Conservation (phyloP, 805 yeast genomes). For the Saccharomycopsis sp. region DNA sequence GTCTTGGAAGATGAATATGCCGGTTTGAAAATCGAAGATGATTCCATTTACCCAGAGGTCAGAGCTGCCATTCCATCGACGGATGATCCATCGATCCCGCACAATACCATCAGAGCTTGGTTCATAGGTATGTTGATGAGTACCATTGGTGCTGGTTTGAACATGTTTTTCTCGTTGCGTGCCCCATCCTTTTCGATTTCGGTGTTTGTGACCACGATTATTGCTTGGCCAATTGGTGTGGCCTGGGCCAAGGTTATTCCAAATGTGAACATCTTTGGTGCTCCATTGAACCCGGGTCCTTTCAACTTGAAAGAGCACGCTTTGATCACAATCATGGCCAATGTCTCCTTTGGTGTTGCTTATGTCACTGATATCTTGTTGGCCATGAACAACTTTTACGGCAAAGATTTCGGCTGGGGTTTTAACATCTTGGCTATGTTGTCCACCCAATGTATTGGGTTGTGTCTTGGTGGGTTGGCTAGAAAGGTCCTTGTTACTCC, state of each 20-base stretch:
- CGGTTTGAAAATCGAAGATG: slow-evolving; percentile 27
- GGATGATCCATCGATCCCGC: slow-evolving; percentile 41
- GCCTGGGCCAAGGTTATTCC: slow-evolving; percentile 27
- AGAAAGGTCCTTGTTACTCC: slow-evolving; percentile 54
- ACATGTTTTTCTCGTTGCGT: slow-evolving; percentile 46
- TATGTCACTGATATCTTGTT: slow-evolving; percentile 50
- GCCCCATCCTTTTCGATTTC: slow-evolving; percentile 42
- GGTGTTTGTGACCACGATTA: slow-evolving; percentile 43
- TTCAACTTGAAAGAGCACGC: slow-evolving; percentile 58
- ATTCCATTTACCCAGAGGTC: slow-evolving; percentile 46
- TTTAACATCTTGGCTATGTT: slow-evolving; percentile 43
- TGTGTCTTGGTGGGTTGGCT: slow-evolving; percentile 56
- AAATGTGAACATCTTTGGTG: slow-evolving; percentile 25
- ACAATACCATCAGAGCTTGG: slow-evolving; percentile 51
- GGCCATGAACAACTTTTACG: slow-evolving; percentile 42
- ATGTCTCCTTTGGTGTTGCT: slow-evolving; percentile 40
- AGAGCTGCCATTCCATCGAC: slow-evolving; percentile 46
- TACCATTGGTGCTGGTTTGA: slow-evolving; percentile 47
- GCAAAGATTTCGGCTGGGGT: slow-evolving; percentile 40
- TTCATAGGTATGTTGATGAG: slow-evolving; percentile 40
- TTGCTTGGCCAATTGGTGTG: slow-evolving; percentile 49
- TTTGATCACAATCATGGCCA: slow-evolving; percentile 44
- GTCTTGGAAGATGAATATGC: slow-evolving; percentile 30
- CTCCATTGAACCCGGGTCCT: slow-evolving; percentile 49
- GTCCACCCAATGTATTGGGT: slow-evolving; percentile 57